Percentiles rank a stretch among this genome's conserved stretches.
Evolutionary conservation across 2,329 filamentous ascomycete species (phyloP).

Genomic region (Tolypocladium guangdongense): DNA sequence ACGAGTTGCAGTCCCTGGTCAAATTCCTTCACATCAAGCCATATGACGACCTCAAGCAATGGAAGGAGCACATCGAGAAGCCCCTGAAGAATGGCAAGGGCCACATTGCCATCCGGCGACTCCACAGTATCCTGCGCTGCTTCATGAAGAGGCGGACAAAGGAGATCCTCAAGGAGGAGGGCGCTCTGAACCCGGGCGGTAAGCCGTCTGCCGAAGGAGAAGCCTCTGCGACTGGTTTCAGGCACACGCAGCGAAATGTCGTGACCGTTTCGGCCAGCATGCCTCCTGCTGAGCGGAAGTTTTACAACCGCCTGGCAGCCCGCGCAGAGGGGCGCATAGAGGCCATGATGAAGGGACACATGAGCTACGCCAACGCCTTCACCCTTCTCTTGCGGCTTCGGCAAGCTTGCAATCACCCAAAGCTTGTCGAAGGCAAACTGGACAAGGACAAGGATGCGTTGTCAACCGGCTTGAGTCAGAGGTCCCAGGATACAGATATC

Average conservation of each 20-base stretch:
- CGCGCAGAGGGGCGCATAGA: conserved; percentile 80
- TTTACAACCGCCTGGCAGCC: conserved; percentile 75
- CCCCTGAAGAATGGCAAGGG: conserved; percentile 87
- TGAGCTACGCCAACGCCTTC: conserved; percentile 89
- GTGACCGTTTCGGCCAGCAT: conserved; percentile 71
- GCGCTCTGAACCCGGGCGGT: conserved; percentile 66
- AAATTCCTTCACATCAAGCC: conserved; percentile 87
- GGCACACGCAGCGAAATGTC: conserved; percentile 84
- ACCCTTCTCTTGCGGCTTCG: conserved; percentile 82
- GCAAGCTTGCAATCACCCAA: conserved; percentile 91
- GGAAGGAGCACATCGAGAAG: conserved; percentile 83
- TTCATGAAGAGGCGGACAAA: conserved; percentile 99
- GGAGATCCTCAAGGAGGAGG: conserved; percentile 84
- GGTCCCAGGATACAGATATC: conserved; percentile 50
- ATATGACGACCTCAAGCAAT: conserved; percentile 74
- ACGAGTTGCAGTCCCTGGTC: conserved; percentile 89
- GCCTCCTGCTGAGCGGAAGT: conserved; percentile 66
- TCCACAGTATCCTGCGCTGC: conserved; percentile 76
- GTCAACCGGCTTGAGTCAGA: conserved; percentile 47
- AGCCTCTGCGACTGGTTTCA: conserved; percentile 57
- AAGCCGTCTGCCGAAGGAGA: conserved; percentile 44
- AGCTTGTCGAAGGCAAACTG: conserved; percentile 74
- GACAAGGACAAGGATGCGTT: conserved; percentile 81
- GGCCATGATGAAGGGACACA: conserved; percentile 72
- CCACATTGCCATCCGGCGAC: conserved; percentile 73